phyloP scores from a whole-genome alignment of 768 basidiomycete species.

The Udeniomyces megalosporus region DNA sequence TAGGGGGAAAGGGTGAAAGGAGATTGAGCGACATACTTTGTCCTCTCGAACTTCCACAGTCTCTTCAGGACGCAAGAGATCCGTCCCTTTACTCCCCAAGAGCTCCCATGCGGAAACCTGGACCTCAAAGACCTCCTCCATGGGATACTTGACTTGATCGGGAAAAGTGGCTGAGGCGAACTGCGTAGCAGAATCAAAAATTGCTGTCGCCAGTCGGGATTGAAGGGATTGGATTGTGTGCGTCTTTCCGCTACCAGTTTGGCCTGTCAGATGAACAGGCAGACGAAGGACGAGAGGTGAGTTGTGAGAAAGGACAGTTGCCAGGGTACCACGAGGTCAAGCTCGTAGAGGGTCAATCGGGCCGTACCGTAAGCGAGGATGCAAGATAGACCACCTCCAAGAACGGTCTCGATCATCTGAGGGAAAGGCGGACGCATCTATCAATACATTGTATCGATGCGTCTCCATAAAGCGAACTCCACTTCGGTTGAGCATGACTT shows the following conservation, averaged over 20 bases:
- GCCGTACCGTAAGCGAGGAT: constrained; percentile 8
- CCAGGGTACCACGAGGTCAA: too few relatives aligned
- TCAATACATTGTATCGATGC: too few relatives aligned
- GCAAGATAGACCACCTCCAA: not conserved
- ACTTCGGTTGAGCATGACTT: too few relatives aligned
- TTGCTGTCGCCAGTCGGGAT: not conserved
- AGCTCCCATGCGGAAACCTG: not conserved
- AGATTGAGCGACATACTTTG: not conserved
- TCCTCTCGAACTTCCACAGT: constrained; percentile 1
- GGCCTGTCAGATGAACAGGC: too few relatives aligned
- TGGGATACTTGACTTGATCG: not conserved
- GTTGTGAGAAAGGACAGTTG: too few relatives aligned
- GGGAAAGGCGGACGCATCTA: too few relatives aligned
- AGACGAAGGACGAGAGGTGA: too few relatives aligned
- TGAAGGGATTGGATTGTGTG: constrained; percentile 1
- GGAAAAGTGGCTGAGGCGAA: constrained; percentile 1
- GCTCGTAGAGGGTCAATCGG: too few relatives aligned
- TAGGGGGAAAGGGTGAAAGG: not conserved
- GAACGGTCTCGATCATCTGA: constrained; percentile 1
- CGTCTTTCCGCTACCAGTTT: constrained; percentile 7
- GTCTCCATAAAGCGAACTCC: too few relatives aligned
- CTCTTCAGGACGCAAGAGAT: not conserved
- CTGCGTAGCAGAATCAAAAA: not conserved
- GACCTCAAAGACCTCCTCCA: constrained; percentile 2
- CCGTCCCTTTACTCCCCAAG: not conserved